These are phyloP conservation scores for Phialemoniopsis sp. DNA, from an alignment of 2,329 filamentous ascomycete species.

Conservation along the genomic window DNA sequence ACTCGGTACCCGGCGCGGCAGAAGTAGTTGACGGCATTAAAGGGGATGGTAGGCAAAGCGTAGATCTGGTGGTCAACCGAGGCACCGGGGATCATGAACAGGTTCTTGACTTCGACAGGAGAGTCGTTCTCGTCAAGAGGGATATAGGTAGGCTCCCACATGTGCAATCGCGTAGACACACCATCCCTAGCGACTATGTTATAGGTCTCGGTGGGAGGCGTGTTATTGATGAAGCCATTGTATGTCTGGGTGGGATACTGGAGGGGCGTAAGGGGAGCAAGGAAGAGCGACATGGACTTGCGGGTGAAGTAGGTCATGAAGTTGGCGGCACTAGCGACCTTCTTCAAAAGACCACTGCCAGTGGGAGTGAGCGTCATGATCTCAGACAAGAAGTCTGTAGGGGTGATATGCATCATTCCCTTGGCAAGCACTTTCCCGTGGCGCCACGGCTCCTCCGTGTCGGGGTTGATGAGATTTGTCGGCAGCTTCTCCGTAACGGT, in stretches of 20 bases:
- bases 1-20: slow-evolving; percentile 56
- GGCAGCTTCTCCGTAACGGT: slow-evolving; percentile 41
- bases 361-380: slow-evolving; percentile 48
- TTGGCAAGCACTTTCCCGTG: slow-evolving; percentile 45
- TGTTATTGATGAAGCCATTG: slow-evolving; percentile 49
- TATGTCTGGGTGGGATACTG: slow-evolving; percentile 47
- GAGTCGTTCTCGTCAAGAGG: slow-evolving; percentile 13
- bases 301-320: slow-evolving; percentile 54
- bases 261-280: slow-evolving; percentile 50
- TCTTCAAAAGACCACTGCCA: slow-evolving; percentile 39
- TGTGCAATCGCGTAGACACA: slow-evolving; percentile 46
- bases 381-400: slow-evolving; percentile 50
- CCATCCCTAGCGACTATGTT: slow-evolving; percentile 47
- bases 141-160: slow-evolving; percentile 48
- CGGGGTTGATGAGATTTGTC: slow-evolving; percentile 9
- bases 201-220: slow-evolving; percentile 34
- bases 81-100: slow-evolving; percentile 60
- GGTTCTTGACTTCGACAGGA: slow-evolving; percentile 33
- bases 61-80: slow-evolving; percentile 61
- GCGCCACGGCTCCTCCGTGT: slow-evolving; percentile 30
- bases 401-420: slow-evolving; percentile 54
- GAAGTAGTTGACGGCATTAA: slow-evolving; percentile 61
- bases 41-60: slow-evolving; percentile 57
- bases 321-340: slow-evolving; percentile 36
- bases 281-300: slow-evolving; percentile 47